These are phyloP conservation scores for Geopyxis carbonaria DNA, from an alignment of 495 filamentous ascomycete species.

Conservation along the genomic window DNA sequence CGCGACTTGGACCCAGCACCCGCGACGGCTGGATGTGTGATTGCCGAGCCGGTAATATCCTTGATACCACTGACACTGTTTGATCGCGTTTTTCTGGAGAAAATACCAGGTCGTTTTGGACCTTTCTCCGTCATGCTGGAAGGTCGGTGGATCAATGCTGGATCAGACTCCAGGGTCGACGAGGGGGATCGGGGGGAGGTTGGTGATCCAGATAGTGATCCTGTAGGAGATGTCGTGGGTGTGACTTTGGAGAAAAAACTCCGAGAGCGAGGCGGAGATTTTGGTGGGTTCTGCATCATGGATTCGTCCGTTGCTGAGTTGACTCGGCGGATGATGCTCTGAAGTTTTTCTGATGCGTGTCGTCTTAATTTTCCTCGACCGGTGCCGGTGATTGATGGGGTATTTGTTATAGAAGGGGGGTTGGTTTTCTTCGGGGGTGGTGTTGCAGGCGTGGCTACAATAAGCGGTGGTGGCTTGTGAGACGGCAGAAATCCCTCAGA, in stretches of 20 bases:
- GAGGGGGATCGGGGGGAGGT: not conserved
- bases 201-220: slow-evolving; percentile 2
- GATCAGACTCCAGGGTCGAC: not conserved
- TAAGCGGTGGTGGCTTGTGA: slow-evolving; percentile 8
- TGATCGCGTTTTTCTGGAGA: slow-evolving; percentile 17
- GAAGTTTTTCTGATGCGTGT: slow-evolving; percentile 17
- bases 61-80: slow-evolving; percentile 23
- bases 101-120: slow-evolving; percentile 13
- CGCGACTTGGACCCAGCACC: slow-evolving; percentile 22
- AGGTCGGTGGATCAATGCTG: slow-evolving; percentile 1
- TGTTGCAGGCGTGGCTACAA: slow-evolving; percentile 15
- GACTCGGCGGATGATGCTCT: slow-evolving; percentile 19
- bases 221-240: slow-evolving; percentile 6
- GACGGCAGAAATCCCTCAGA: slow-evolving; percentile 15
- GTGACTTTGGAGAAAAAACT: slow-evolving; percentile 12
- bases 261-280: slow-evolving; percentile 16
- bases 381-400: not conserved
- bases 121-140: slow-evolving; percentile 11
- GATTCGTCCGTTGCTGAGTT: slow-evolving; percentile 13
- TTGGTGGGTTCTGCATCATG: slow-evolving; percentile 10
- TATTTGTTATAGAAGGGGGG: too few relatives aligned
- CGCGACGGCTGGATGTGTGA: slow-evolving; percentile 21
- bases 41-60: slow-evolving; percentile 20
- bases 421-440: slow-evolving; percentile 4
- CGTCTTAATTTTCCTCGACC: not conserved